phyloP scores from a whole-genome alignment of 805 yeast genomes.

The Wickerhamomyces mucosus region DNA sequence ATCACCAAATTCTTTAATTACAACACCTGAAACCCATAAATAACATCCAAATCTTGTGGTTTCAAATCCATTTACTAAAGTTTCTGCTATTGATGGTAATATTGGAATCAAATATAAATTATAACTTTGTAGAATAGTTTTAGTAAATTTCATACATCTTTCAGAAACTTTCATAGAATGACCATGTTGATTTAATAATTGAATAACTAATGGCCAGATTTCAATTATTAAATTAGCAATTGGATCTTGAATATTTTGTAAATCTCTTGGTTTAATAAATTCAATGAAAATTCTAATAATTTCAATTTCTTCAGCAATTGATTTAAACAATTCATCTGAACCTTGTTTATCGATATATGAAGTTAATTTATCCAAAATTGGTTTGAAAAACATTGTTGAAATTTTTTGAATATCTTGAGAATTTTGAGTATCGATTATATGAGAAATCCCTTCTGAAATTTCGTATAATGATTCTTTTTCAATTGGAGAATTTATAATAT shows the following conservation, averaged over 20 bases:
- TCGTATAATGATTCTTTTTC: constrained; percentile 68
- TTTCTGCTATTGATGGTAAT: constrained; percentile 53
- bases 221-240: constrained; percentile 44
- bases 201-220: constrained; percentile 49
- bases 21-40: constrained; percentile 81
- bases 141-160: constrained; percentile 58
- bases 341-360: constrained; percentile 15
- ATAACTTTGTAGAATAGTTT: constrained; percentile 55
- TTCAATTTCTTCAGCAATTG: constrained; percentile 69
- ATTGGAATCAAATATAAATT: constrained; percentile 47
- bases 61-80: constrained; percentile 63
- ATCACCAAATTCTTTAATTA: constrained; percentile 66
- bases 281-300: constrained; percentile 51
- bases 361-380: constrained; percentile 44
- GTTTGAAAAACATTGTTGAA: constrained; percentile 54
- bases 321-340: constrained; percentile 28
- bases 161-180: constrained; percentile 59
- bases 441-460: constrained; percentile 83
- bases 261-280: constrained; percentile 37
- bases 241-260: constrained; percentile 31
- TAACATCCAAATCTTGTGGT: constrained; percentile 70
- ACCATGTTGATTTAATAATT: constrained; percentile 46
- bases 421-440: constrained; percentile 59
- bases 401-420: constrained; percentile 42
- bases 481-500: constrained; percentile 35